Evolutionary conservation across 1,284 basidiomycete genomes (phyloP).

Genomic region (Sutorius eximius): DNA sequence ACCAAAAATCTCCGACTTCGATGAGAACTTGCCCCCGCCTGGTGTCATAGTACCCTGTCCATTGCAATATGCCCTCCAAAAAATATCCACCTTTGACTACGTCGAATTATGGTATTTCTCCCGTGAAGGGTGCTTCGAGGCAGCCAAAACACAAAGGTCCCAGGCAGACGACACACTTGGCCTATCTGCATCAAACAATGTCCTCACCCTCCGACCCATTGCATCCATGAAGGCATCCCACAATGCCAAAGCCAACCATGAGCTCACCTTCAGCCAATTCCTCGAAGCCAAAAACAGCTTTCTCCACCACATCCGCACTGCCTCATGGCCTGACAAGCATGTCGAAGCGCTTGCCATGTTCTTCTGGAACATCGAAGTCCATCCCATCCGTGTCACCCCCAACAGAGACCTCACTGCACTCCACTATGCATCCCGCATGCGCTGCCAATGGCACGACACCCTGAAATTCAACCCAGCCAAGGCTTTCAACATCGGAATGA

Average conservation of each 20-base stretch:
- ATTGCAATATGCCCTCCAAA: background rate
- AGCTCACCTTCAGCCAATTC: background rate
- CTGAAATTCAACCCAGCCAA: too few relatives aligned
- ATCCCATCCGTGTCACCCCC: background rate
- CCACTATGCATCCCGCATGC: background rate
- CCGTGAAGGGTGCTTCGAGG: background rate
- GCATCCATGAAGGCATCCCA: background rate
- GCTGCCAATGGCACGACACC: background rate
- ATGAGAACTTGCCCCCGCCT: rapidly evolving
- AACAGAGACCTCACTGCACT: background rate
- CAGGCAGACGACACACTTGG: background rate
- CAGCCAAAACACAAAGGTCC: rapidly evolving
- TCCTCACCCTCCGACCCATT: background rate
- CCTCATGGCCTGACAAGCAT: background rate
- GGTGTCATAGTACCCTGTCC: background rate
- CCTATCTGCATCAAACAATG: background rate
- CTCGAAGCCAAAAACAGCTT: background rate
- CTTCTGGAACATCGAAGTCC: background rate
- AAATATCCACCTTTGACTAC: background rate
- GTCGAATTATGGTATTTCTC: background rate
- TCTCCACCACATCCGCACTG: background rate
- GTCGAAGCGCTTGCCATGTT: background rate
- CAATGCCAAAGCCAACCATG: background rate
- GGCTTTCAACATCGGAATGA: too few relatives aligned
- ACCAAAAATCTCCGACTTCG: background rate